A percentile compares a stretch with the other conserved stretches of the same genome.
These are phyloP conservation scores for Ophiostoma sp. DNA, from an alignment of 2,329 filamentous ascomycete species.

Conservation along the genomic window DNA sequence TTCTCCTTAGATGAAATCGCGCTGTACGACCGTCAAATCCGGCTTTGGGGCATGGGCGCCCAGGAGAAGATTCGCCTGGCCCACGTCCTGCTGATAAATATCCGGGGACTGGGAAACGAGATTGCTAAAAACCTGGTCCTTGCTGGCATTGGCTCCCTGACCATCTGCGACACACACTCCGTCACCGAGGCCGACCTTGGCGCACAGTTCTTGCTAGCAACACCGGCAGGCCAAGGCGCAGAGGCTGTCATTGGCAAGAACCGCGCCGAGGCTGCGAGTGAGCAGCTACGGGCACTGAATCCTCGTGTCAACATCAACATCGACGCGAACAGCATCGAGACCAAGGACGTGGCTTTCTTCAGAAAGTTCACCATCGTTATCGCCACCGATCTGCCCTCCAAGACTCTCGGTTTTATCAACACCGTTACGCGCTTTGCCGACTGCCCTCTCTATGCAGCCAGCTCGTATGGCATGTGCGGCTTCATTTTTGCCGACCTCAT, in stretches of 20 bases:
- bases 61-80: conserved; percentile 88
- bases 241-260: conserved; percentile 70
- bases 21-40: conserved; percentile 93
- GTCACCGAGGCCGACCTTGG: conserved; percentile 77
- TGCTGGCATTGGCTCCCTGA: conserved; percentile 84
- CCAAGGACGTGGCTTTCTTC: conserved; percentile 59
- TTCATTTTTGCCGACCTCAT: conserved; percentile 94
- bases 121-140: conserved; percentile 96
- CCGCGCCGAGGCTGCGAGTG: conserved; percentile 73
- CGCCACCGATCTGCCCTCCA: conserved; percentile 77
- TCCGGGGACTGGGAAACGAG: conserved; percentile 85
- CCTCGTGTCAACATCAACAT: conserved; percentile 74
- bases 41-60: conserved; percentile 92
- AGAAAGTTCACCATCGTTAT: conserved; percentile 77
- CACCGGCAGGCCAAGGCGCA: conserved; percentile 28
- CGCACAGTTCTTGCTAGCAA: conserved; percentile 72
- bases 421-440: conserved; percentile 73
- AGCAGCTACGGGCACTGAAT: conserved; percentile 79
- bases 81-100: conserved; percentile 81
- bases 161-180: conserved; percentile 70
- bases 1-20: conserved; percentile 97
- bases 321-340: conserved; percentile 61
- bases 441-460: conserved; percentile 82
- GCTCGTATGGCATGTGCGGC: conserved; percentile 83
- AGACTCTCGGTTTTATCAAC: conserved; percentile 72